These are phyloP conservation scores for Podospora sp. DNA, from an alignment of 495 filamentous ascomycete genomes.

Conservation along the genomic window DNA sequence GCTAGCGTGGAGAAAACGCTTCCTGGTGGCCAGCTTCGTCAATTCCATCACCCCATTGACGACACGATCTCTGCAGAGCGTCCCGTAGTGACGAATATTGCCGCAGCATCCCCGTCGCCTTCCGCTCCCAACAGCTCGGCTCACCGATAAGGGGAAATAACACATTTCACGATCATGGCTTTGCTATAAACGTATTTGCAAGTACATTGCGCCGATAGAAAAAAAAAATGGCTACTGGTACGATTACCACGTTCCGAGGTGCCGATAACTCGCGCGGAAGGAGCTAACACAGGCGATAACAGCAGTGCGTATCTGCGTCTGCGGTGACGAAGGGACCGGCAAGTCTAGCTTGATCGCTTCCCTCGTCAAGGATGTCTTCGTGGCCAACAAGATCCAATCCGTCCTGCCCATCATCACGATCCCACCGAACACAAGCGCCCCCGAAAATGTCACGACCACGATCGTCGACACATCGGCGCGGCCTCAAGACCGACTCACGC, in stretches of 20 bases:
- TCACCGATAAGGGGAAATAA: not conserved
- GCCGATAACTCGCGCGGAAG: not conserved
- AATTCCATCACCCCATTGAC: slow-evolving; percentile 9
- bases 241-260: not conserved
- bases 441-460: slow-evolving; percentile 92
- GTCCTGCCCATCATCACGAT: slow-evolving; percentile 93
- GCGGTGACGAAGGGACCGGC: slow-evolving; percentile 84
- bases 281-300: slow-evolving; percentile 20
- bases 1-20: not conserved
- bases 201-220: not conserved
- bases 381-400: slow-evolving; percentile 89
- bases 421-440: slow-evolving; percentile 81
- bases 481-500: slow-evolving; percentile 83
- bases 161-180: not conserved
- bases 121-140: not conserved
- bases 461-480: slow-evolving; percentile 96
- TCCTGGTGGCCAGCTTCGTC: not conserved
- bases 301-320: slow-evolving; percentile 89
- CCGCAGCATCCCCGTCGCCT: not conserved
- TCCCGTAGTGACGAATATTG: not conserved
- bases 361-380: slow-evolving; percentile 92
- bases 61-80: not conserved
- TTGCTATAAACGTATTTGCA: not conserved
- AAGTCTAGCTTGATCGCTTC: slow-evolving; percentile 74
- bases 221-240: slow-evolving; percentile 21